Evolutionary conservation across 2,329 filamentous ascomycete genomes (phyloP), one percentile per base, ranked within the genome.

Genomic region (Capronia epimyces): DNA sequence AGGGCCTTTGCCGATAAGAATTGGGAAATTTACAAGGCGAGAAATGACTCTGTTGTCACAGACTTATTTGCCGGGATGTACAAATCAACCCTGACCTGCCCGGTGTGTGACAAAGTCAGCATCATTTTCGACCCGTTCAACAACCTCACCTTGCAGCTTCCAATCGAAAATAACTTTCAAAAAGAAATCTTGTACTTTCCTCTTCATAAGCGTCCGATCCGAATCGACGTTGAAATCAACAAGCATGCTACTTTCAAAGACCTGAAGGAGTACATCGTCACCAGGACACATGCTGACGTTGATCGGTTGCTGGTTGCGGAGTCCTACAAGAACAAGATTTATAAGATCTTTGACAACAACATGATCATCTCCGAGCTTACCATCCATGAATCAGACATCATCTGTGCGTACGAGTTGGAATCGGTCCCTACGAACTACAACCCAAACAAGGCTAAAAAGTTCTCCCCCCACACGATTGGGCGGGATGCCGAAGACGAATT

Each of bases 111-210:
- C 61, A 98, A 97, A 71, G 86, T 97, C 69, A 96, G 90, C 78
- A 95, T 98, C 62, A 97, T 93, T 0, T 98, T 98, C 64, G 93
- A 98, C 66, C 93, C 93, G 0, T 98, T 95, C 75, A 96, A 89
- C 68, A 93, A 94, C 59, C 72, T 98, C 52, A 96, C 93, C 0
- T 74, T 98, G 20, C 93, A 94, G 50, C 74, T 98, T 27, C 93
- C 93, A 0, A 81, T 95, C 48, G 86, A 93, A 66, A 89, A 85
- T 58, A 78, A 88, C 39, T 95, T 89, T 86, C 77, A 75, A 52
- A 84, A 85, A 58, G 76, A 78, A 1, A 74, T 97, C 60, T 84
- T 80, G 49, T 96, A 86, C 66, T 84, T 87, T 53, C 89, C 90
- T 1, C 71, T 93, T 1, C 81, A 84, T 52, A 82, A 86, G 48